Evolutionary conservation across 352 stramenopile species (phyloP), one percentile per base, ranked within the genome.

Genomic region (Pythium graminicola): DNA sequence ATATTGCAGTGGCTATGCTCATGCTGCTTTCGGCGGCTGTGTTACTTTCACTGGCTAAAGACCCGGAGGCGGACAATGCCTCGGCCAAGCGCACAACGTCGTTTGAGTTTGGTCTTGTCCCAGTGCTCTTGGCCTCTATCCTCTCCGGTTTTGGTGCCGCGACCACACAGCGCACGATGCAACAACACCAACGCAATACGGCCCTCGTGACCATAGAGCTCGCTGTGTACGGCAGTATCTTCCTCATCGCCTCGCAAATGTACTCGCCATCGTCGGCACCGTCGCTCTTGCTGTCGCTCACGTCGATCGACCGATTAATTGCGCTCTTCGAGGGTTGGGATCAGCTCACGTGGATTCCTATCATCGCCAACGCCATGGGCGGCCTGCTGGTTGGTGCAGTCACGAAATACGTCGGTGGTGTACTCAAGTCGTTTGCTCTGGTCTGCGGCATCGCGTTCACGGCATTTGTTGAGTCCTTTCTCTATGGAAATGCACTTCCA

Each of bases 371-470:
- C 51, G 85, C 85, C 1, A 38, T 85, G 24, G 86, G 86, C 17
- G 86, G 86, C 0, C 55, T 96, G 36, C 65, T 96, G 23, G 86
- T 96, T 9, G 85, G 86, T 29, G 78, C 84, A 20, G 85, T 95
- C 33, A 96, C 85, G 13, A 95, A 95, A 57, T 69, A 94, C 50
- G 76, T 91, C 6, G 86, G 86, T n/a, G 86, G 85, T n/a, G 85
- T 96, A 41, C 65, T 91, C 55, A 96, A 96, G 62, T 90, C 81
- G 4, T 96, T 95, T 44, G 79, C 85, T 11, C 63, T 96, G 31
- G 88, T 96, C 42, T 81, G 78, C 28, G 86, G 86, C 31, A 96
- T 95, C 48, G 69, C 87, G 23, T 85, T 94, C 58, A 95, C 86
- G 29, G 86, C 84, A 20, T 68, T 89, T 40, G 69, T 86, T 29